A percentile compares a stretch with the other conserved stretches of the same genome.
Conservation (phyloP, 192 early-diverging fungal species). For the Gigaspora rosea region DNA sequence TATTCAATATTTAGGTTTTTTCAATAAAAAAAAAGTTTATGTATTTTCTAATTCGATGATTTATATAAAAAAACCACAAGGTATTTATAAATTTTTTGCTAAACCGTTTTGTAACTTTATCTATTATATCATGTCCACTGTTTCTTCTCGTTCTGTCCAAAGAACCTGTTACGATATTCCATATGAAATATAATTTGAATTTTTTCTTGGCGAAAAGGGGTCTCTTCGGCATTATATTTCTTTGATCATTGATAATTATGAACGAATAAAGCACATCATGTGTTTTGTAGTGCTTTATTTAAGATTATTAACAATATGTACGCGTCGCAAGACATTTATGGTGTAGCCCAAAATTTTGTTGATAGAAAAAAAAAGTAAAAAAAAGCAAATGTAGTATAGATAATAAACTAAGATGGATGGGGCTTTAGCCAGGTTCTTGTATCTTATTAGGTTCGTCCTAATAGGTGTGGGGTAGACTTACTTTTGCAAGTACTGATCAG, state of each 20-base stretch:
- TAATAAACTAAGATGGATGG: not conserved
- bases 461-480: not conserved
- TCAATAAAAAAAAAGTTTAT: no score
- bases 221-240: not conserved
- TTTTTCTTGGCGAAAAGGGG: not conserved
- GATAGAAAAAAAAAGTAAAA: no score
- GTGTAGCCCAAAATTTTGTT: not conserved
- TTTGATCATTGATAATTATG: slow-evolving; percentile 4
- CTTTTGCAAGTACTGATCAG: not conserved
- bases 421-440: not conserved
- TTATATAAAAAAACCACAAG: no score
- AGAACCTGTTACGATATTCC: not conserved
- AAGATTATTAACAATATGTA: not conserved
- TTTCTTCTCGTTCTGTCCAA: no score
- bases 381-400: not conserved
- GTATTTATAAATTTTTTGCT: no score
- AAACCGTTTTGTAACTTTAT: no score
- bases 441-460: not conserved
- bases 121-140: no score
- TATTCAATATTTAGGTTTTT: no score
- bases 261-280: not conserved
- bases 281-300: not conserved
- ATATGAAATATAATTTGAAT: not conserved
- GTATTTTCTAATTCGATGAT: no score
- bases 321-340: not conserved